These are phyloP conservation scores for Grigorovia humatica DNA, from an alignment of 805 yeast genomes.

Conservation along the genomic window DNA sequence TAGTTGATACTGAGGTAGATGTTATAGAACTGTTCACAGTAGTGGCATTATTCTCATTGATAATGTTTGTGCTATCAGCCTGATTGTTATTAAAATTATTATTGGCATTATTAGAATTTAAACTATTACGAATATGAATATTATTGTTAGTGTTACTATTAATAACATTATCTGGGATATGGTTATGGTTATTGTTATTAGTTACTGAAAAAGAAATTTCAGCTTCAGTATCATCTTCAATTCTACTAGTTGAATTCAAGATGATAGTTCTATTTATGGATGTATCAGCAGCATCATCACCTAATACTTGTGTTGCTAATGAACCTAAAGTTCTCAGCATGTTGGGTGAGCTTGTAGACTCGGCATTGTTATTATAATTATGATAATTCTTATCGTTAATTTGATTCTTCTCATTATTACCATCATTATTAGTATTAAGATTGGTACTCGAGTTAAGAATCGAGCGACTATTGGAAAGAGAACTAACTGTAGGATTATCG, in stretches of 20 bases:
- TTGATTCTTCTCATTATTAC: no score
- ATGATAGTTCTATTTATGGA: slow-evolving; percentile 7
- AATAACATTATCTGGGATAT: no score
- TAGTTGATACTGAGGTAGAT: neutral
- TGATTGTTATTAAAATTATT: neutral
- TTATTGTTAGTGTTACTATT: neutral
- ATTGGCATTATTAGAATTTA: neutral
- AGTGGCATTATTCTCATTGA: slow-evolving; percentile 1
- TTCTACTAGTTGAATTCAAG: slow-evolving; percentile 3
- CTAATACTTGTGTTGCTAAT: slow-evolving; percentile 43
- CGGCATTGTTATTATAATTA: neutral
- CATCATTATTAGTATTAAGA: no score
- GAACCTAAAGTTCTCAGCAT: slow-evolving; percentile 43
- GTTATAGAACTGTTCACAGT: slow-evolving; percentile 5
- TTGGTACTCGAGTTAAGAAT: no score
- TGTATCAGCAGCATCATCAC: slow-evolving; percentile 12
- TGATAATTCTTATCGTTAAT: no score
- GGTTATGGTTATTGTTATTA: slow-evolving; percentile 1
- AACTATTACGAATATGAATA: neutral
- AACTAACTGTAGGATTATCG: no score
- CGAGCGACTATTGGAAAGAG: no score
- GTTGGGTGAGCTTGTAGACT: neutral
- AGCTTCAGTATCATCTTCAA: slow-evolving; percentile 10
- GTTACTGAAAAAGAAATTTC: slow-evolving; percentile 8
- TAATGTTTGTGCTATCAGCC: slow-evolving; percentile 3